Evolutionary conservation across 768 basidiomycete genomes (phyloP).

Genomic region (Gelatoporia subvermispora): DNA sequence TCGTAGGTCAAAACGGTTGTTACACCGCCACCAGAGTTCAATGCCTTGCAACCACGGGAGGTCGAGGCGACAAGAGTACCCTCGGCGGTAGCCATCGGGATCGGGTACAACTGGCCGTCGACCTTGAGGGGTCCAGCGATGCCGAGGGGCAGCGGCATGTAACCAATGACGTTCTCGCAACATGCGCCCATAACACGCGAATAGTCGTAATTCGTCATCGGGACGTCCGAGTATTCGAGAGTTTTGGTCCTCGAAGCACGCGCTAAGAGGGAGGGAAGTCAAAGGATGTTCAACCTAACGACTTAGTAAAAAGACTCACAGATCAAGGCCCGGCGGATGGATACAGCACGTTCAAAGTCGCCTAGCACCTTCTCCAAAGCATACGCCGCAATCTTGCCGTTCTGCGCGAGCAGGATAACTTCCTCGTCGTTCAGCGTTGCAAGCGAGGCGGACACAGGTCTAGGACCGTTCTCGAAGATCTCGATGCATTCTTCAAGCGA

Average conservation of each 20-base stretch:
- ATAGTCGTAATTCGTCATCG: conserved; percentile 87
- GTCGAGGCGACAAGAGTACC: conserved; percentile 97
- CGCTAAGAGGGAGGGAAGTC: conserved; percentile 39
- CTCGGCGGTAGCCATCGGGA: conserved; percentile 99
- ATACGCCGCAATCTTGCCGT: conserved; percentile 93
- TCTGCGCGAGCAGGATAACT: conserved; percentile 80
- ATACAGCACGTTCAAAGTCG: conserved; percentile 82
- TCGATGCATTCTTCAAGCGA: conserved; percentile 74
- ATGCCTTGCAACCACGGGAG: conserved; percentile 95
- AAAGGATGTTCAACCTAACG: neutral
- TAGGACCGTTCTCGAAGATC: conserved; percentile 71
- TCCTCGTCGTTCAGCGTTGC: conserved; percentile 84
- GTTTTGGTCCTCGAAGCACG: conserved; percentile 82
- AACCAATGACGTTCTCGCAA: conserved; percentile 98
- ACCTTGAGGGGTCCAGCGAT: conserved; percentile 93
- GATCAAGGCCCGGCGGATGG: conserved; percentile 81
- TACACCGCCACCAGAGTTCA: conserved; percentile 94
- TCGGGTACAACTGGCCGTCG: conserved; percentile 78
- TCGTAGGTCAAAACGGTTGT: conserved; percentile 89
- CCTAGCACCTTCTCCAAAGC: conserved; percentile 93
- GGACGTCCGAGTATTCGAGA: conserved; percentile 78
- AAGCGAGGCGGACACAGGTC: conserved; percentile 52
- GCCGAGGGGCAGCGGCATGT: conserved; percentile 93
- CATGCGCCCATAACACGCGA: conserved; percentile 91
- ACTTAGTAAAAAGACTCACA: conserved; percentile 50